Evolutionary conservation across 805 yeast species (phyloP).

Genomic region (Ogataea pilisensis): DNA sequence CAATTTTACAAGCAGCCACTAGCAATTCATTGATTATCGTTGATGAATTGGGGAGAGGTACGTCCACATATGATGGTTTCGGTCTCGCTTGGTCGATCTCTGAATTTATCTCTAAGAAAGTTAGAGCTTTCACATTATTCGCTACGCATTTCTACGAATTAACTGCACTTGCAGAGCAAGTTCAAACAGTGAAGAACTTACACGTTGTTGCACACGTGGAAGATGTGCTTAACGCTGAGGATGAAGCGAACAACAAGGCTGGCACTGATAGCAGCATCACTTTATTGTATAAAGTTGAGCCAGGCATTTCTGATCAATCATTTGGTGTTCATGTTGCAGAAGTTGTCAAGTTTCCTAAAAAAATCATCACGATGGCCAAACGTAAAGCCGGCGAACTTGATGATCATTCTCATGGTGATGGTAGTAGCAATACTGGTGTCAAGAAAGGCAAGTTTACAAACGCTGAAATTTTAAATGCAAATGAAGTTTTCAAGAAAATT

Average conservation of each 20-base stretch:
- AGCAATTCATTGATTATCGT: constrained; percentile 76
- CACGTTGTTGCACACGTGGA: constrained; percentile 93
- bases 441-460: constrained; percentile 50
- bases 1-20: constrained; percentile 78
- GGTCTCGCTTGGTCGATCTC: constrained; percentile 97
- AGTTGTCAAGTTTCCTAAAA: constrained; percentile 85
- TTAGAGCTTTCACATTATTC: constrained; percentile 78
- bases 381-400: constrained; percentile 88
- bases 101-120: constrained; percentile 69
- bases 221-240: constrained; percentile 28
- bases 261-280: constrained; percentile 67
- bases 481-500: constrained; percentile 44
- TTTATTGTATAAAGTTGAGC: constrained; percentile 86
- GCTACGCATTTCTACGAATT: constrained; percentile 98
- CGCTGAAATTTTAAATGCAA: constrained; percentile 52
- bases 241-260: constrained; percentile 23
- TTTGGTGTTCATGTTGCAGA: constrained; percentile 98
- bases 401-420: constrained; percentile 42
- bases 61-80: constrained; percentile 93
- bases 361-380: constrained; percentile 92
- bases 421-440: constrained; percentile 25
- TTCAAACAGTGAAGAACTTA: constrained; percentile 66
- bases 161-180: constrained; percentile 67
- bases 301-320: constrained; percentile 93
- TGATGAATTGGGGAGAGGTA: constrained; percentile 95